These are phyloP conservation scores for Solanum chiquidenum DNA, from an alignment of 257 asterid species.

Conservation along the genomic window DNA sequence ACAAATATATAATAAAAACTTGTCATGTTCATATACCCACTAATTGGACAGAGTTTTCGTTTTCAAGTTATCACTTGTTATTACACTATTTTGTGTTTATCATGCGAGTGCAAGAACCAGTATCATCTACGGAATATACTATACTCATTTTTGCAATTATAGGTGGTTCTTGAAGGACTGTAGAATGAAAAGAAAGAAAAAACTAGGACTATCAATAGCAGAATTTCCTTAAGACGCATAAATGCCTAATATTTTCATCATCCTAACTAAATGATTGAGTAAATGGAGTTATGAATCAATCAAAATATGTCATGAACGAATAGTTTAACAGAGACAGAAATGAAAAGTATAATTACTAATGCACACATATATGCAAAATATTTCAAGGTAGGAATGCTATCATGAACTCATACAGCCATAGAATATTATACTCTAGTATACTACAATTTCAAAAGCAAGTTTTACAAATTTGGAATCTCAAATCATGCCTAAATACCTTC, in stretches of 20 bases:
- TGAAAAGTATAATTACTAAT: neutral
- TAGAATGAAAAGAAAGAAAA: neutral
- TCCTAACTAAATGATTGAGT: neutral
- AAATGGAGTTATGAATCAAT: neutral
- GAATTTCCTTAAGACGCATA: neutral
- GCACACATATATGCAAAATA: neutral
- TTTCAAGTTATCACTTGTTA: neutral
- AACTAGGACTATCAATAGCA: neutral
- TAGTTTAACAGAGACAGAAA: neutral
- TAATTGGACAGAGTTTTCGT: neutral
- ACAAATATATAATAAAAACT: neutral
- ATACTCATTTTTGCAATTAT: neutral
- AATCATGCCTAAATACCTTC: neutral
- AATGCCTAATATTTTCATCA: neutral
- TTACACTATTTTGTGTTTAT: neutral
- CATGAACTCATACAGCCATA: neutral
- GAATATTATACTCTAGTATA: neutral
- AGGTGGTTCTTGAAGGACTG: neutral
- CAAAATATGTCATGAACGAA: neutral
- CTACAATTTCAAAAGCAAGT: neutral
- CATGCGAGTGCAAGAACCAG: neutral
- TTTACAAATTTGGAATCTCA: neutral
- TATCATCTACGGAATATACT: neutral
- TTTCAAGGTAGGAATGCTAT: neutral
- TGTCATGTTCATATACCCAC: neutral